Evolutionary conservation across 768 basidiomycete genomes (phyloP).

Genomic region (Serendipita sp.): DNA sequence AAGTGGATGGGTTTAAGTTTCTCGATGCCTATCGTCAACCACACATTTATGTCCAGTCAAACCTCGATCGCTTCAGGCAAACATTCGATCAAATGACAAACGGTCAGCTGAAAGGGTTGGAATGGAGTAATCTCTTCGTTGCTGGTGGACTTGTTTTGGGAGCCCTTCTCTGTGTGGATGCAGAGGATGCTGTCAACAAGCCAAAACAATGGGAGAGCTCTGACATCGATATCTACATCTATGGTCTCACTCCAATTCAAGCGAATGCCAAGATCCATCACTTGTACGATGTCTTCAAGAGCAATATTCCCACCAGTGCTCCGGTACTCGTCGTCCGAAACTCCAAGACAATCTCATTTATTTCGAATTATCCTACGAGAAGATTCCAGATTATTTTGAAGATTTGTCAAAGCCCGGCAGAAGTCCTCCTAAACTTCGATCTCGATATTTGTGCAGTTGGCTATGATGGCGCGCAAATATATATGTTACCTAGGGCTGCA

Average conservation of each 20-base stretch:
- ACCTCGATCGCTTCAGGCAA: background rate
- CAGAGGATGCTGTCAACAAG: background rate
- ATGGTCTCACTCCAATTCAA: constrained; percentile 7
- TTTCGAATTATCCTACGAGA: constrained; percentile 6
- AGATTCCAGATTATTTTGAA: constrained; percentile 12
- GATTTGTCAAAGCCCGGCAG: constrained; percentile 3
- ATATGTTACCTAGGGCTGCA: constrained; percentile 12
- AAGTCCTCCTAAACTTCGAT: constrained; percentile 13
- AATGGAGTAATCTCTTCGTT: constrained; percentile 12
- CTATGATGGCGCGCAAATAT: constrained; percentile 9
- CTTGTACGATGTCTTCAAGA: constrained; percentile 8
- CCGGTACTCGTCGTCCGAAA: constrained; percentile 11
- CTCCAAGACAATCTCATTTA: constrained; percentile 11
- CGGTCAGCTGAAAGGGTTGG: constrained; percentile 9
- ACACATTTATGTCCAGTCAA: constrained; percentile 7
- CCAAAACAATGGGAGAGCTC: constrained; percentile 9
- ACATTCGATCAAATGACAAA: constrained; percentile 7
- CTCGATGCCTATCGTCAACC: constrained; percentile 6
- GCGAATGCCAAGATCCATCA: constrained; percentile 10
- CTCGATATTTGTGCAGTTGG: constrained; percentile 11
- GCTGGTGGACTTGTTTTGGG: constrained; percentile 12
- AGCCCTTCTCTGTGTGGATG: constrained; percentile 7
- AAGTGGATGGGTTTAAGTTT: constrained; percentile 2
- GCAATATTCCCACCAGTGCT: constrained; percentile 6
- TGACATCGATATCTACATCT: constrained; percentile 12